A percentile compares a stretch with the other conserved stretches of the same genome.
phyloP scores from a whole-genome alignment of 345 rosid genomes.

The Angophora floribunda region DNA sequence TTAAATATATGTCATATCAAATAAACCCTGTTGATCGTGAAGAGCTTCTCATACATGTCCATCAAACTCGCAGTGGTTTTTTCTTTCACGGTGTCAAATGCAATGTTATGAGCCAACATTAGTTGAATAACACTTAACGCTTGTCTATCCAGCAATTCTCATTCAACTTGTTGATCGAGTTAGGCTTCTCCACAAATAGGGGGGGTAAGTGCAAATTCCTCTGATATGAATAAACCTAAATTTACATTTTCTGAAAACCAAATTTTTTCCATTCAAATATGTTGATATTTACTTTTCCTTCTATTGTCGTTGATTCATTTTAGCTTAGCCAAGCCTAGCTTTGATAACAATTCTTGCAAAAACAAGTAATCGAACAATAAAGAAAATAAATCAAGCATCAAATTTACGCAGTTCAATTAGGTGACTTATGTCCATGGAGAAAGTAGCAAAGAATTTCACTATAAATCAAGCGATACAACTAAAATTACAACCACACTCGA shows the following conservation, averaged over 20 bases:
- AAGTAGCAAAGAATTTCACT: background rate
- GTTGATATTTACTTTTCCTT: background rate
- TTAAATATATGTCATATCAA: no score
- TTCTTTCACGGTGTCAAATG: no score
- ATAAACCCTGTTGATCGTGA: no score
- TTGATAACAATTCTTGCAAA: background rate
- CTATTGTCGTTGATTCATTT: background rate
- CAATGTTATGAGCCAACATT: rapidly evolving
- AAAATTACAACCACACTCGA: background rate
- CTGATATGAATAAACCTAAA: background rate
- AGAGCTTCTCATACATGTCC: no score
- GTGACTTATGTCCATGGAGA: background rate
- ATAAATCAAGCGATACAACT: background rate
- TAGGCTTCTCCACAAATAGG: rapidly evolving
- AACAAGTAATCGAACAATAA: background rate
- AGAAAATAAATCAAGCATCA: background rate
- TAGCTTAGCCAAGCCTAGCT: background rate
- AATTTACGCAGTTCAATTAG: background rate
- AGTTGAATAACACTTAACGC: no score
- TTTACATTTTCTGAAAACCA: background rate
- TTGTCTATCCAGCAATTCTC: background rate
- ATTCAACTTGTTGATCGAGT: background rate
- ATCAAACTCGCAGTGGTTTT: no score
- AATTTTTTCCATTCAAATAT: background rate
- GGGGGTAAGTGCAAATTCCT: background rate